These are phyloP conservation scores for Penicillium sp. DNA, from an alignment of 2,329 filamentous ascomycete genomes.

Conservation along the genomic window DNA sequence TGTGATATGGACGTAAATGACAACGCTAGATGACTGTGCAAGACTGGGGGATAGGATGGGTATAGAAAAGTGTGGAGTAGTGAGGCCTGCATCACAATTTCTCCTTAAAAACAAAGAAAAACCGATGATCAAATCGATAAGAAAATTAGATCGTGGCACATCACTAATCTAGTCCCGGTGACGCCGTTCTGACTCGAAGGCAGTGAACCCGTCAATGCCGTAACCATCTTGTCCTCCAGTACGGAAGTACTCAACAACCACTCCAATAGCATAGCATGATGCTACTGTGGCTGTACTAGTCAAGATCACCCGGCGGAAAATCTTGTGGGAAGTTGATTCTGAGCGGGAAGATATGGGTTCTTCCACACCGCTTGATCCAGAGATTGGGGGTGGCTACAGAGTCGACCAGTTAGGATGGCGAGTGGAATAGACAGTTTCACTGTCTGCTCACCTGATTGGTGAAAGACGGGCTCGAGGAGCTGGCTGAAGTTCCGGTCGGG, in stretches of 20 bases:
- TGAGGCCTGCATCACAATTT: constrained; percentile 2
- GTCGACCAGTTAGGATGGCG: constrained; percentile 29
- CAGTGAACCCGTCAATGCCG: constrained; percentile 41
- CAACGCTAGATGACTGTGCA: background rate
- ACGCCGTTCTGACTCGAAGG: constrained; percentile 38
- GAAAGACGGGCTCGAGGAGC: constrained; percentile 5
- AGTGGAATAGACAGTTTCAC: constrained; percentile 18
- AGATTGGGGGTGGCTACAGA: constrained; percentile 11
- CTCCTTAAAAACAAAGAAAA: background rate
- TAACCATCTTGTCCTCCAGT: constrained; percentile 41
- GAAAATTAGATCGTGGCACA: background rate
- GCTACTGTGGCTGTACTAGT: constrained; percentile 36
- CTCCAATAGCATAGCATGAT: constrained; percentile 44
- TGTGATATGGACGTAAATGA: background rate
- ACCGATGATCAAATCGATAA: background rate
- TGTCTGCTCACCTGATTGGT: constrained; percentile 26
- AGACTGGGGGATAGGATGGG: background rate
- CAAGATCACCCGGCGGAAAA: constrained; percentile 36
- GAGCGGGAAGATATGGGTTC: constrained; percentile 1
- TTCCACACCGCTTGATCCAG: background rate
- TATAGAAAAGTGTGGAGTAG: constrained; percentile 6
- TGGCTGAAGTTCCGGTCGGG: background rate
- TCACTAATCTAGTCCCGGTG: constrained; percentile 15
- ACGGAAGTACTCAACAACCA: constrained; percentile 43
- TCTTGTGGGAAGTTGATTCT: constrained; percentile 17